Conservation (phyloP, 768 basidiomycete genomes). For the Russula virescens region DNA sequence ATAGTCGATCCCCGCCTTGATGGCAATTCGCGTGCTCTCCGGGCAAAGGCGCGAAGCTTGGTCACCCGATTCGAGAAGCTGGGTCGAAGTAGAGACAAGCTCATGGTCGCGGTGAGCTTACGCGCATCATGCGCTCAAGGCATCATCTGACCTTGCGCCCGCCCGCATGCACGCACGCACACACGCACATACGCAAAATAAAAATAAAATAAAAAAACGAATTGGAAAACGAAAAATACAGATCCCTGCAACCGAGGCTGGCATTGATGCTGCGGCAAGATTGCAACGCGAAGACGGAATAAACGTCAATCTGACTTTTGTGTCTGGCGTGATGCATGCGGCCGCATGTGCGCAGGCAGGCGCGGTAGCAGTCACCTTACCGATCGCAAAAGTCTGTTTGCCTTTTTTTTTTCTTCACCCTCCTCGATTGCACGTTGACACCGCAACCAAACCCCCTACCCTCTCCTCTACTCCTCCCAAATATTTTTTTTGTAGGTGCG, state of each 20-base stretch:
- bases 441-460: not conserved
- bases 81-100: slow-evolving; percentile 35
- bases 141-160: not conserved
- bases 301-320: slow-evolving; percentile 45
- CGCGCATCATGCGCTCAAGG: not conserved
- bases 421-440: not conserved
- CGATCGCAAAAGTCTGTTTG: slow-evolving; percentile 42
- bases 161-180: no score
- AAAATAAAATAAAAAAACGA: not conserved
- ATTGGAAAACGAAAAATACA: slow-evolving; percentile 23
- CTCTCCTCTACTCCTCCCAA: no score
- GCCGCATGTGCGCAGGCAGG: slow-evolving; percentile 50
- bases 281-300: slow-evolving; percentile 39
- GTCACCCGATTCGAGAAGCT: slow-evolving; percentile 38
- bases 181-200: no score
- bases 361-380: slow-evolving; percentile 44
- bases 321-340: slow-evolving; percentile 51
- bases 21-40: slow-evolving; percentile 35
- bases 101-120: slow-evolving; percentile 47
- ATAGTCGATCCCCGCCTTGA: slow-evolving; percentile 48
- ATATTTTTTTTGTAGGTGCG: slow-evolving; percentile 1
- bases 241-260: slow-evolving; percentile 55
- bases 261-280: slow-evolving; percentile 42
- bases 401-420: not conserved
- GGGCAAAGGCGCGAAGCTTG: slow-evolving; percentile 39